phyloP scores from a whole-genome alignment of 1,284 basidiomycete species.

The Hemileia vastatrix region DNA sequence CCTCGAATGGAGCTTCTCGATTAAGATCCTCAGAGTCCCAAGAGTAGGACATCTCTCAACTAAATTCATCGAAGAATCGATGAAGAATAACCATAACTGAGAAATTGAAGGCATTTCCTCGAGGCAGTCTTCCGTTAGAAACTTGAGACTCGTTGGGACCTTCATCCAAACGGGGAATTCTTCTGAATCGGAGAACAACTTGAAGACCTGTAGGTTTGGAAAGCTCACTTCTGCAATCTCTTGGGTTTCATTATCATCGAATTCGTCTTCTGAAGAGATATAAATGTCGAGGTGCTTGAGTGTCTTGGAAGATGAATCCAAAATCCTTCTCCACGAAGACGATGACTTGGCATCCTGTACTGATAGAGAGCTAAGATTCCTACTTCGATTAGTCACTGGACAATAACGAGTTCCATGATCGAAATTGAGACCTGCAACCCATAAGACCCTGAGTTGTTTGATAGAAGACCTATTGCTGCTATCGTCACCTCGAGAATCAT shows the following conservation, averaged over 20 bases:
- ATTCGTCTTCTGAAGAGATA: not conserved
- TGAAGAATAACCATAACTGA: not conserved
- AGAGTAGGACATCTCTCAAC: too few relatives aligned
- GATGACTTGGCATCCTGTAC: not conserved
- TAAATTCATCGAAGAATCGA: too few relatives aligned
- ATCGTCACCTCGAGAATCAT: too few relatives aligned
- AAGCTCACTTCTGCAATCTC: not conserved
- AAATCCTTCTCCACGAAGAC: not conserved
- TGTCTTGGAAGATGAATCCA: not conserved
- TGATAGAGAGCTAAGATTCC: not conserved
- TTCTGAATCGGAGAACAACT: not conserved
- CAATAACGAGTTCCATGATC: too few relatives aligned
- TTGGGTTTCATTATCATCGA: not conserved
- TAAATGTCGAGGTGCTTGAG: not conserved
- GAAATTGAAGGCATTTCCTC: not conserved
- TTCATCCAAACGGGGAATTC: not conserved
- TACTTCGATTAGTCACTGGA: not conserved
- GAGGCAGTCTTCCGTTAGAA: not conserved
- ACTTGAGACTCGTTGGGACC: not conserved
- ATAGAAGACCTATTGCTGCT: too few relatives aligned
- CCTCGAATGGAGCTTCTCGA: too few relatives aligned
- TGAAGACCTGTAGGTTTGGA: not conserved
- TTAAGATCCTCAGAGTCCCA: too few relatives aligned
- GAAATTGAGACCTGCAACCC: too few relatives aligned
- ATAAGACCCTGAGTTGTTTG: too few relatives aligned